Base-by-base conservation (phyloP, 495 filamentous ascomycete species). In the Neurospora sp. region DNA sequence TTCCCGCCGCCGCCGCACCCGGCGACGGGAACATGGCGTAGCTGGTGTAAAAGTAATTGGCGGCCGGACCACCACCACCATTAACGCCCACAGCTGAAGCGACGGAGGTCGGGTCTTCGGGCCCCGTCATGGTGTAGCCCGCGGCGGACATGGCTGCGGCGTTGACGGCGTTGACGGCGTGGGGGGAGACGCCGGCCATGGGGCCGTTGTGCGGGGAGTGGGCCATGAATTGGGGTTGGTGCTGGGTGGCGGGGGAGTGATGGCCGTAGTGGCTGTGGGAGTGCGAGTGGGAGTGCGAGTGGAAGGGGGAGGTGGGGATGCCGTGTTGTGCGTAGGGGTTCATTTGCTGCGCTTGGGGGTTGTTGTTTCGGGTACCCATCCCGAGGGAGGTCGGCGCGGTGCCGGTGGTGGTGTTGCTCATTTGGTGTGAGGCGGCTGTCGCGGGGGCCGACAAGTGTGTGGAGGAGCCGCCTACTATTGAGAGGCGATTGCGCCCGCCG, bases 351-450 rank as follows among this genome's bases (percentile, higher is more conserved):
- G 53, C 53, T 65, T 65, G 53, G 0, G 53, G 12, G 53, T 65
- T 65, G 14, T 65, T 65, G 53, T 65, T 41, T 14, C 20, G 74
- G 37, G 69, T 71, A 18, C 44, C 68, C 53, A 44, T 71, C 8
- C 53, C 53, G 40, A 75, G 71, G 1, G 74, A 75, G n/a, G 74
- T 75, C 3, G 72, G 69, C 4, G 71, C 74, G 8, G 74, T 75
- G 14, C 53, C 53, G 2, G 53, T 65, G 12, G 53, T 65, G 14
- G 53, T 65, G 72, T 73, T 45, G 72, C 74, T 71, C 39, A 75
- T 31, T 0, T 73, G 74, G 42, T 73, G 69, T n/a, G 74, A 75
- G n/a, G 71, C 71, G 8, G 69, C 71, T 0, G 74, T 75, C 0
- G 72, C 74, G 0, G 74, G 74, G 9, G 69, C 74, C 4, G 74